Percentiles rank a stretch among this genome's conserved stretches.
These are phyloP conservation scores for Thraustochytrium sp. DNA, from an alignment of 352 stramenopile genomes.

Conservation along the genomic window DNA sequence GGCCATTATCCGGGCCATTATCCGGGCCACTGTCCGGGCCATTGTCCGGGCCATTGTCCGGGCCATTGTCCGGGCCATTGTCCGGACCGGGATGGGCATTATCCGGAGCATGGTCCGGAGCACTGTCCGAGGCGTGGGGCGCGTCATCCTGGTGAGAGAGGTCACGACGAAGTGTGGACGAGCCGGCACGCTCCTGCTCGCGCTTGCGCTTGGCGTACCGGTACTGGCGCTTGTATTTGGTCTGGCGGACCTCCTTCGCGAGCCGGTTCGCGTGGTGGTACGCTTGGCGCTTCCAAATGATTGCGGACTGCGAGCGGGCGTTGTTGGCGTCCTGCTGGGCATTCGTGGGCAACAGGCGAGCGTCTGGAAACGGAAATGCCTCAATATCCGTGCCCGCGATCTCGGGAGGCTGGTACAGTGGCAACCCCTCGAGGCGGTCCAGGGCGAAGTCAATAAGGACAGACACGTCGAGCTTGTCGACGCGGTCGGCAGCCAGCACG, in stretches of 20 bases:
- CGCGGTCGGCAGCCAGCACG: background rate
- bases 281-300: background rate
- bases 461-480: background rate
- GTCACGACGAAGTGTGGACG: too few relatives aligned
- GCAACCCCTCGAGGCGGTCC: background rate
- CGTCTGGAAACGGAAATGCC: background rate
- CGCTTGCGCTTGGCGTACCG: background rate
- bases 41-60: too few relatives aligned
- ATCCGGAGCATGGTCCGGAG: too few relatives aligned
- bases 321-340: background rate
- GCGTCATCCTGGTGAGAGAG: too few relatives aligned
- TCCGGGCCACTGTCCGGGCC: too few relatives aligned
- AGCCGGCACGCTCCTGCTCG: too few relatives aligned
- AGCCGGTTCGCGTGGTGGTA: background rate
- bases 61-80: too few relatives aligned
- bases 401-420: background rate
- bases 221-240: constrained; percentile 22
- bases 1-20: too few relatives aligned
- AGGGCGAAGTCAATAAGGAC: background rate
- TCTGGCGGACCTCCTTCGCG: background rate
- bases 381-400: background rate
- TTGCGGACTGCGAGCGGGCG: background rate
- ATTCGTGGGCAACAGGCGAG: background rate
- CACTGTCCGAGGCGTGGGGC: too few relatives aligned
- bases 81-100: too few relatives aligned